Conservation (phyloP, 352 stramenopile genomes). For the Thalassiosira livingstoniorum region DNA sequence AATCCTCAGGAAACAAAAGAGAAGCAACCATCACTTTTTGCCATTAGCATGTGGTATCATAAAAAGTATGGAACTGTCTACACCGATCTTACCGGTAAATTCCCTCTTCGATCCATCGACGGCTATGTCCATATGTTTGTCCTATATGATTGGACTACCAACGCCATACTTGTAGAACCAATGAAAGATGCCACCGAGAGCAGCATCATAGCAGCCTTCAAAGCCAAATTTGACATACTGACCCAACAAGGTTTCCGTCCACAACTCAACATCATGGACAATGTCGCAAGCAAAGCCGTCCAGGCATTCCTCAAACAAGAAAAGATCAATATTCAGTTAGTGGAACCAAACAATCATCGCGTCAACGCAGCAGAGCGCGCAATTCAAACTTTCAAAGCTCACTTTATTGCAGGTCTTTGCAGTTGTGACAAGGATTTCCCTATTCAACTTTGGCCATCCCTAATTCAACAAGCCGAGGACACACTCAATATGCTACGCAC, state of each 20-base stretch:
- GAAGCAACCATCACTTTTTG: conserved; percentile 17
- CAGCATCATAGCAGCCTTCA: conserved; percentile 13
- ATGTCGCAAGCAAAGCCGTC: conserved; percentile 16
- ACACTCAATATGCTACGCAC: conserved; percentile 25
- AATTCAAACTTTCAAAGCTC: conserved; percentile 59
- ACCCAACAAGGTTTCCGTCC: conserved; percentile 15
- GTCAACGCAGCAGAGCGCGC: conserved; percentile 43
- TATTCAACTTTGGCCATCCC: conserved; percentile 11
- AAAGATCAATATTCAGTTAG: conserved; percentile 39
- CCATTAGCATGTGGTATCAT: conserved; percentile 26
- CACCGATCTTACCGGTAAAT: conserved; percentile 37
- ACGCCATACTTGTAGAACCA: conserved; percentile 42
- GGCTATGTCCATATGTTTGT: conserved; percentile 57
- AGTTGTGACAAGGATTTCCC: conserved; percentile 16
- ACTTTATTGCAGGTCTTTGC: conserved; percentile 23
- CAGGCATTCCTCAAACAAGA: conserved; percentile 33
- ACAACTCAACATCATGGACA: conserved; percentile 42
- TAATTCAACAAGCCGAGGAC: conserved; percentile 5
- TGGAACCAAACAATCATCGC: conserved; percentile 28
- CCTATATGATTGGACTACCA: conserved; percentile 59
- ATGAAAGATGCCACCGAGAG: background rate
- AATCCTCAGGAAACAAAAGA: background rate
- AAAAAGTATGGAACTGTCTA: conserved; percentile 37
- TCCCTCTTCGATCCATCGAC: conserved; percentile 34
- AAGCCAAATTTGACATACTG: conserved; percentile 10